Percentiles rank a stretch among this genome's conserved stretches.
phyloP scores from a whole-genome alignment of 2,329 filamentous ascomycete species.

The Botrytis fragariae region DNA sequence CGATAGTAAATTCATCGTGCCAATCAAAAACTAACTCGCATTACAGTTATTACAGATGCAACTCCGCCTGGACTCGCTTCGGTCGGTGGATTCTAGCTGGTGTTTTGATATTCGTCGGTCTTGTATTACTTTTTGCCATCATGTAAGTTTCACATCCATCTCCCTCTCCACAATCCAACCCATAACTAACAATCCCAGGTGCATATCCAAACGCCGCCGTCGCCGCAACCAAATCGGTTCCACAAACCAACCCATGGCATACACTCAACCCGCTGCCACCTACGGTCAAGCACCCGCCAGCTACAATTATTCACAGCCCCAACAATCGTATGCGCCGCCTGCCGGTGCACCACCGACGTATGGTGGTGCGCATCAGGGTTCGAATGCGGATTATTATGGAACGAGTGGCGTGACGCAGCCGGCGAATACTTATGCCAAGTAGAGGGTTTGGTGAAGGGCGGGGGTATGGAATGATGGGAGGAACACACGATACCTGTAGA shows the following conservation, averaged over 20 bases:
- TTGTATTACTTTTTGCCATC: constrained; percentile 24
- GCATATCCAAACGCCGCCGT: constrained; percentile 1
- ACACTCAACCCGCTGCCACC: constrained; percentile 5
- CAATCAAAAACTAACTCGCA: neutral
- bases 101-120: constrained; percentile 25
- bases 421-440: constrained; percentile 21
- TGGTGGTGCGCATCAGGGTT: constrained; percentile 12
- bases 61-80: constrained; percentile 25
- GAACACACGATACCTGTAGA: too few relatives aligned
- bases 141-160: constrained; percentile 21
- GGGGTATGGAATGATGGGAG: neutral
- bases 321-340: constrained; percentile 23
- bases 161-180: too few relatives aligned
- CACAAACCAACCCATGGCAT: constrained; percentile 18
- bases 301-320: constrained; percentile 1
- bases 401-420: constrained; percentile 28
- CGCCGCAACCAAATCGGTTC: constrained; percentile 20
- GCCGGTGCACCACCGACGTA: constrained; percentile 19
- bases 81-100: constrained; percentile 31
- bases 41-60: constrained; percentile 13
- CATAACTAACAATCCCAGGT: constrained; percentile 12
- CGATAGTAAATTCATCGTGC: too few relatives aligned
- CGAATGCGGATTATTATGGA: constrained; percentile 25
- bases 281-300: constrained; percentile 11
- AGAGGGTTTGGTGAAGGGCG: neutral